Percentiles rank a stretch among this genome's conserved stretches.
These are phyloP conservation scores for Leptographium wingfieldii DNA, from an alignment of 2,329 filamentous ascomycete genomes.

Conservation along the genomic window DNA sequence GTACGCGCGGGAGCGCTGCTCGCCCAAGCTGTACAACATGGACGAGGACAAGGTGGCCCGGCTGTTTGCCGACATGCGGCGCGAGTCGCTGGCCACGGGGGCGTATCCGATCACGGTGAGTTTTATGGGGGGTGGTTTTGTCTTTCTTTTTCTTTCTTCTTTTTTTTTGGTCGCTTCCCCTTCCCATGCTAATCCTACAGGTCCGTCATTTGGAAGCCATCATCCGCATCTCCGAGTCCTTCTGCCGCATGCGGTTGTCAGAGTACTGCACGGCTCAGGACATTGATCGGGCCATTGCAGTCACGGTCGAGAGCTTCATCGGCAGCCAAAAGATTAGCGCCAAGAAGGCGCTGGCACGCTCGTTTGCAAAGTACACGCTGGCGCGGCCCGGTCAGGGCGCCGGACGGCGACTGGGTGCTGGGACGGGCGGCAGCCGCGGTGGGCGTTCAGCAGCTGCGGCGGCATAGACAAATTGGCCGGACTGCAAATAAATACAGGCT, in stretches of 20 bases:
- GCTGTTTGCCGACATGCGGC: slow-evolving; percentile 89
- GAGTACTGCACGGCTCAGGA: slow-evolving; percentile 86
- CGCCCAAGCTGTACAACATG: slow-evolving; percentile 90
- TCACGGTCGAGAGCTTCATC: slow-evolving; percentile 92
- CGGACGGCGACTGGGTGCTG: slow-evolving; percentile 12
- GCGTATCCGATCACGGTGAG: slow-evolving; percentile 96
- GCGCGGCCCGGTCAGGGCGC: slow-evolving; percentile 31
- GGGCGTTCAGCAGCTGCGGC: slow-evolving; percentile 1
- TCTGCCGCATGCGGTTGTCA: slow-evolving; percentile 95
- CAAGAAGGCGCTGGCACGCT: slow-evolving; percentile 87
- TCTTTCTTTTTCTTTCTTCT: not conserved
- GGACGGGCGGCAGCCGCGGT: not conserved
- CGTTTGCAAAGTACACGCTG: slow-evolving; percentile 88
- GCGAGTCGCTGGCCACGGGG: slow-evolving; percentile 83
- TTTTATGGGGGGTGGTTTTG: slow-evolving; percentile 10
- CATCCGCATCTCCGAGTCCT: slow-evolving; percentile 86
- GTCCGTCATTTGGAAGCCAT: slow-evolving; percentile 96
- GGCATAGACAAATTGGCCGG: not conserved
- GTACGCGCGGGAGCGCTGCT: slow-evolving; percentile 80
- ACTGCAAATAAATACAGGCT: too few relatives aligned
- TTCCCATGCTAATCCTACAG: slow-evolving; percentile 29
- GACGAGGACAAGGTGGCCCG: slow-evolving; percentile 94
- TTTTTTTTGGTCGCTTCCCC: not conserved
- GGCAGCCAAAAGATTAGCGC: slow-evolving; percentile 93
- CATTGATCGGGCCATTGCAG: slow-evolving; percentile 93